Evolutionary conservation across 306 rosid species (phyloP).

Genomic region (Vigna reflexopilosa): DNA sequence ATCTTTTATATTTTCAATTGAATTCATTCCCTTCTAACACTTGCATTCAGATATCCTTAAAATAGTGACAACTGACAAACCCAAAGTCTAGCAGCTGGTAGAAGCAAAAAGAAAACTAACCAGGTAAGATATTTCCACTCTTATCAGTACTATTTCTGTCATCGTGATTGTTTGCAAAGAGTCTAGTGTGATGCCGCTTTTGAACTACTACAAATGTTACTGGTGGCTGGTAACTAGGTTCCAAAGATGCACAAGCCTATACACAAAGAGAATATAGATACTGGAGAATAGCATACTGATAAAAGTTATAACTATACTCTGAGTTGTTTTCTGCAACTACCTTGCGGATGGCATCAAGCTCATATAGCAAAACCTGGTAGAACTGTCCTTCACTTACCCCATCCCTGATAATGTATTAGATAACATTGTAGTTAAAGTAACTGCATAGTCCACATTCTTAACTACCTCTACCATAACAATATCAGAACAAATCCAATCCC

Average conservation of each 20-base stretch:
- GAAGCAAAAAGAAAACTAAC: conserved; percentile 43
- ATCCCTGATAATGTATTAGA: conserved; percentile 50
- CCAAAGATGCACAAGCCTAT: conserved; percentile 91
- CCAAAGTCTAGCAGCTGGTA: neutral
- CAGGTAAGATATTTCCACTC: conserved; percentile 87
- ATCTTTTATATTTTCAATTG: neutral
- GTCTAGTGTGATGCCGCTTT: conserved; percentile 89
- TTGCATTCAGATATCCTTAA: conserved; percentile 1
- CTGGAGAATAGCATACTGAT: neutral
- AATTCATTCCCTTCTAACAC: neutral
- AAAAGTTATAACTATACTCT: neutral
- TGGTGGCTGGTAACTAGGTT: conserved; percentile 91
- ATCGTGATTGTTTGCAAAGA: conserved; percentile 75
- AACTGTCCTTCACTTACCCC: conserved; percentile 59
- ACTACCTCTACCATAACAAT: neutral
- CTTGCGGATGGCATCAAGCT: conserved; percentile 78
- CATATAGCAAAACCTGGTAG: conserved; percentile 72
- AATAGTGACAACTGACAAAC: conserved; percentile 10
- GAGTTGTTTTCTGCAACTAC: conserved; percentile 38
- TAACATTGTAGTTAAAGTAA: neutral
- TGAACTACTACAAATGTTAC: conserved; percentile 92
- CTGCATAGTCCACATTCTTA: conserved; percentile 18
- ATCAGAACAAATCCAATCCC: conserved; percentile 3
- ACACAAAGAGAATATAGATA: conserved; percentile 27
- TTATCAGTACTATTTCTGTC: conserved; percentile 57